Base-by-base conservation (phyloP, 345 rosid genomes). In the Mercurialis annua region DNA sequence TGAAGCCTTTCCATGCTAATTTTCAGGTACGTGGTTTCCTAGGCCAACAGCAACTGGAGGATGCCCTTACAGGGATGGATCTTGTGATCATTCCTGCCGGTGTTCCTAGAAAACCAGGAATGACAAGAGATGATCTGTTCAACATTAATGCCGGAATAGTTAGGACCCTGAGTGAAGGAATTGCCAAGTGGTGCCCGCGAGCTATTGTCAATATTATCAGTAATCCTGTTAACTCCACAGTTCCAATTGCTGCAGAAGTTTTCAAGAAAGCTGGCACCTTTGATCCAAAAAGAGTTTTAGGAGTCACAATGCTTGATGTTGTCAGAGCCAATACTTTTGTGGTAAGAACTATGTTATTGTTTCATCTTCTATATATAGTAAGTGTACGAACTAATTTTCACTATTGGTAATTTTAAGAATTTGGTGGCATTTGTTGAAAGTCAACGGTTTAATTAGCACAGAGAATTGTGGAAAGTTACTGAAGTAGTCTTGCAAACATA, bases 111-210 rank as follows among this genome's bases (percentile, higher is more conserved):
- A 94, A 94, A 70, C 98, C 99, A 3, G 99, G 99, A 76, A 94
- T 94, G 98, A 94, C 96, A 2, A 89, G 99, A 59, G 99, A 94
- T 76, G 98, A 94, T 84, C 87, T 94, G 29, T 94, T 92, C 82
- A 94, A 89, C 66, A 92, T 94, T 64, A 94, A 92, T 80, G 97
- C 99, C 36, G 99, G 98, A 70, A 94, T 92, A 44, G 98, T 89
- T 29, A 88, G 65, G 81, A 91, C 92, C 23, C 86, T 94, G 31
- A 85, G 93, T 43, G 97, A 94, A 77, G 92, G 93, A 78, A 82
- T 94, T 66, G 84, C 93, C 2, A 89, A 85, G 66, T 82, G 85
- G 70, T 94, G 98, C 73, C 98, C 99, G 0, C 81, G 80, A 33
- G 92, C 98, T 33, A 65, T 89, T 21, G 98, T 94, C 60, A 92